These are phyloP conservation scores for Fusarium odoratissimum DNA, from an alignment of 2,329 filamentous ascomycete species.

Conservation along the genomic window DNA sequence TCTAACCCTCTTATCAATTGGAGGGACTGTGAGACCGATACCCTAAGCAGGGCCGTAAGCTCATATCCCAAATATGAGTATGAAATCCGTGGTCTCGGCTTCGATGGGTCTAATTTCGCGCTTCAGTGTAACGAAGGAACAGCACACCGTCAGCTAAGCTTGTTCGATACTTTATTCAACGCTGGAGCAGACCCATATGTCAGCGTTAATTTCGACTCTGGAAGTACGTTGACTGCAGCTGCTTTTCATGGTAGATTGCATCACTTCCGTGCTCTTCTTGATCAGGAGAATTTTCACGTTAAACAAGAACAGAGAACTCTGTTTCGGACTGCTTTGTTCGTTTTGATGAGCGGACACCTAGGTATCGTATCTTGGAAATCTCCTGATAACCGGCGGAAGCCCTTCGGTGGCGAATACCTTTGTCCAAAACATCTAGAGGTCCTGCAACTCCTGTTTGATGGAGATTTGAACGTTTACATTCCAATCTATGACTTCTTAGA, in stretches of 20 bases:
- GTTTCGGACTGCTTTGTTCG: rapidly evolving
- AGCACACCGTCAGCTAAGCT: rapidly evolving
- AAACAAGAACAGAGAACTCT: rapidly evolving
- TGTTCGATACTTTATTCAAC: rapidly evolving
- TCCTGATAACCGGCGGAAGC: rapidly evolving
- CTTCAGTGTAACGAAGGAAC: rapidly evolving
- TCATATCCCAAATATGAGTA: rapidly evolving
- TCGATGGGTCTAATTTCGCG: rapidly evolving
- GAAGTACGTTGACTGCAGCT: rapidly evolving
- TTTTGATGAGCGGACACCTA: background rate
- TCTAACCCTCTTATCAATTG: background rate
- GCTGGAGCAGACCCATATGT: background rate
- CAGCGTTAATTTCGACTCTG: rapidly evolving
- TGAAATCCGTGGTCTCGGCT: rapidly evolving
- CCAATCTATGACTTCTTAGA: background rate
- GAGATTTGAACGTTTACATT: rapidly evolving
- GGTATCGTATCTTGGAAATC: rapidly evolving
- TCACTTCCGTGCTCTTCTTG: background rate
- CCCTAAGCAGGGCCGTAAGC: rapidly evolving
- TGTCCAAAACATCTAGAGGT: rapidly evolving
- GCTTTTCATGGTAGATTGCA: background rate
- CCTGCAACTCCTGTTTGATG: rapidly evolving
- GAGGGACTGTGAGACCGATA: rapidly evolving
- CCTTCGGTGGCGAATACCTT: rapidly evolving
- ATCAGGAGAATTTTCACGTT: rapidly evolving